Evolutionary conservation across 306 rosid genomes (phyloP), one percentile per base, ranked within the genome.

Genomic region (Cercis canadensis): DNA sequence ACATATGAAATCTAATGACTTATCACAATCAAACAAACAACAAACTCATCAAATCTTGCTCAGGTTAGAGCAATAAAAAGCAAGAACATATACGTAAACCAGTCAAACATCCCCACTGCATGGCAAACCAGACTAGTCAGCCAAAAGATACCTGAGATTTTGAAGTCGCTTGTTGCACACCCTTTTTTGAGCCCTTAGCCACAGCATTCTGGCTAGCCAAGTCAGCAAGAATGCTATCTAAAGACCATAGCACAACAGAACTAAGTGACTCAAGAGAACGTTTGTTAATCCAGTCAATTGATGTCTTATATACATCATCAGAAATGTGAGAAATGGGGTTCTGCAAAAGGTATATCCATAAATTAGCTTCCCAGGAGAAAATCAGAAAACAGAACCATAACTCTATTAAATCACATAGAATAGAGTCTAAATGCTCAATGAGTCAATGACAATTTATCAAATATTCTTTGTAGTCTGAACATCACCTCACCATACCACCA

Each of bases 91-190:
- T 13, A 21, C 16, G 55, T 36, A 58, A 18, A 71, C 47, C 18
- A 61, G 57, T 47, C 65, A 63, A 67, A 65, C 65, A 67, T 14
- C 68, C 17, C 16, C 52, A 33, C 17, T 32, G 54, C 66, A 43
- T 13, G 53, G 15, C 32, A 73, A 47, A 69, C 21, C 71, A 37
- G 37, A 45, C 54, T 18, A 21, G 40, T 17, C 16, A 57, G 62
- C 9, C 18, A 14, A 55, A 54, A 75, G 70, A 56, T 85, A 94
- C 98, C 96, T 86, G 96, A 74, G 97, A 94, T 76, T 94, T 89
- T 69, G 97, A 84, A 37, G 94, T 52, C 17, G 61, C 82, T 36
- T 83, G 86, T 58, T 89, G 92, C 56, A 33, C 92, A 72, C 78
- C 77, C 77, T 87, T 94, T 81, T 84, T 89, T 72, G 88, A 78